Evolutionary conservation across 441 rosid genomes (phyloP), one percentile per base, ranked within the genome.

Genomic region (Corymbia calophylla): DNA sequence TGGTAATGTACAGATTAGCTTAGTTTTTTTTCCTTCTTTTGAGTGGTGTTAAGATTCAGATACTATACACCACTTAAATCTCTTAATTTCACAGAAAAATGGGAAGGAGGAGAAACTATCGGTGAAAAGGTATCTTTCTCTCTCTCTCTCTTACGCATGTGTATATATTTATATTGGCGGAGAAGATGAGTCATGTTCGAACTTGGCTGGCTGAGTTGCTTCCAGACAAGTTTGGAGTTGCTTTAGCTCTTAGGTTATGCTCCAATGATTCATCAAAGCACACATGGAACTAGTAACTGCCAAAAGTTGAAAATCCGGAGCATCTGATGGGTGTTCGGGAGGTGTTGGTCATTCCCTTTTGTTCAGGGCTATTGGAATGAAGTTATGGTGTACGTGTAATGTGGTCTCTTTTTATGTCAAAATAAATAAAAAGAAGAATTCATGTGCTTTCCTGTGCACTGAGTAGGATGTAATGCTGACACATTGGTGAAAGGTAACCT

Each of bases 61-160:
- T 77, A 77, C 18, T 70, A 7, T 77, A 77, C 32, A 11, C 68
- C 86, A 56, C 44, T 32, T 70, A 64, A 85, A 68, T 81, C 66
- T 91, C 27, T 90, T 90, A 51, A 82, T 87, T 92, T 68, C 54
- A 49, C 94, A 97, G 99, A n/a, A 90, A 91, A 95, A 92, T 96
- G 94, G 95, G 98, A 96, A 90, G 96, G 93, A 54, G 99, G 99
- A 13, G 96, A 94, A 92, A 88, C 91, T 51, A 97, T 97, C 87
- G 99, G 99, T 53, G 96, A 96, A 77, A 95, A 93, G 97, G 98
- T 97, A 88, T 89, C 66, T 66, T 88, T 35, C 32, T 21, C 82
- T 44, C 66, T 66, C 66, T 68, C 48, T 39, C 55, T 85, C 87
- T 88, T 49, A 54, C 54, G 32, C 16, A 13, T 21, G 27, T 64